Evolutionary conservation across 257 asterid species (phyloP), one percentile per base, ranked within the genome.

Genomic region (Solanum rostratum): DNA sequence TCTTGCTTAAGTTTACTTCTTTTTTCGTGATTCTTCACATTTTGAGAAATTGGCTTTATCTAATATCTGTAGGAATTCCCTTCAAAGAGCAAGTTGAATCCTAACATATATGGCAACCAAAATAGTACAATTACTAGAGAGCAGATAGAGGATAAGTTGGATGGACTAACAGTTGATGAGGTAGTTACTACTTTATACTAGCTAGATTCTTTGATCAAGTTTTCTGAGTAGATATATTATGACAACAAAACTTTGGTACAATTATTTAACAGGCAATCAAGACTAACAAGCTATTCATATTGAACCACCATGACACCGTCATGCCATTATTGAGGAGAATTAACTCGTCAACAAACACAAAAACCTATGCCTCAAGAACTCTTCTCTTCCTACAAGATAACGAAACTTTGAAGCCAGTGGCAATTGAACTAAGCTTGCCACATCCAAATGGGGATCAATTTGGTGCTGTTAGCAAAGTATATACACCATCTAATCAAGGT

Each of bases 321-420:
- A 92, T 93, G 94, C 95, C 96, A 4, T 92, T 90, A 78, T 88
- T 92, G 84, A 89, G 92, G 87, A 86, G 89, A 87, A 91, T 94
- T 86, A 93, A 94, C 86, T 50, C 89, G 3, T 89, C 93, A 10
- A 41, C 89, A 24, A 50, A 54, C 68, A 85, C 92, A 37, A 93
- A 92, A 88, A 88, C 89, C 33, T 94, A 94, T 82, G 98, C 97
- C 80, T 87, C 96, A 50, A 87, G 97, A 87, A 94, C 98, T 15
- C 86, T 94, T 41, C 92, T 93, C 53, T 92, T 90, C 88, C 86
- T 92, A 90, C 89, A 65, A 65, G 43, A 65, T 65, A 65, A 65
- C 15, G 45, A 49, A 68, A 33, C 76, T 33, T 33, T 68, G 49
- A 65, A 65, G 49, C 76, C 76, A 33, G 0, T 68, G 4, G 76